Evolutionary conservation across 345 rosid species (phyloP).

Genomic region (Crucihimalaya himalaica): DNA sequence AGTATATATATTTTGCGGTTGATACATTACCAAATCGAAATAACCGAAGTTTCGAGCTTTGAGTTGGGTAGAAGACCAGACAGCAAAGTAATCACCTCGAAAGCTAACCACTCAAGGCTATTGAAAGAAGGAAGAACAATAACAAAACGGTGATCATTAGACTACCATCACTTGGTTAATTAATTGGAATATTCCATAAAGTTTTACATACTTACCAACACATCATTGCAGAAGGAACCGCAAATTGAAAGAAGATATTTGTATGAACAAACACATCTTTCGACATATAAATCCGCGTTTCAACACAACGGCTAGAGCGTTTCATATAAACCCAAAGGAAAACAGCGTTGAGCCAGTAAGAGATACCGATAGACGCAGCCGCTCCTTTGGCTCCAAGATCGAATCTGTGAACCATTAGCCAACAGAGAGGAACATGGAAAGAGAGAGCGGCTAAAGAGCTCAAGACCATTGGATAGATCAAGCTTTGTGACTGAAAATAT

Average conservation of each 20-base stretch:
- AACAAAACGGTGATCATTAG: neutral
- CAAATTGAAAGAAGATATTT: slow-evolving; percentile 32
- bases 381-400: slow-evolving; percentile 41
- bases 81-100: slow-evolving; percentile 55
- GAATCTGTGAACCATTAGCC: slow-evolving; percentile 37
- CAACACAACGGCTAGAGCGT: slow-evolving; percentile 24
- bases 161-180: neutral
- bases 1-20: neutral
- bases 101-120: slow-evolving; percentile 76
- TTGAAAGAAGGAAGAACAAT: neutral
- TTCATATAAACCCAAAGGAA: slow-evolving; percentile 42
- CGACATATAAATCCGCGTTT: slow-evolving; percentile 22
- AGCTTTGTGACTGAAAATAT: slow-evolving; percentile 34
- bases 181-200: neutral
- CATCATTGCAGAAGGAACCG: slow-evolving; percentile 44
- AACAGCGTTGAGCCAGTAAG: slow-evolving; percentile 35
- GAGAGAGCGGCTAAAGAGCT: slow-evolving; percentile 34
- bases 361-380: slow-evolving; percentile 30
- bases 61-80: slow-evolving; percentile 64
- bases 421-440: slow-evolving; percentile 37
- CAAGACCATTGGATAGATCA: slow-evolving; percentile 40
- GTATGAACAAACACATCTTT: slow-evolving; percentile 37
- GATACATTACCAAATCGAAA: slow-evolving; percentile 53
- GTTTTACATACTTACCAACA: slow-evolving; percentile 30
- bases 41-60: slow-evolving; percentile 61